Base-by-base conservation (phyloP, 176 grass and related monocot species). In the Saccharum spontaneum region DNA sequence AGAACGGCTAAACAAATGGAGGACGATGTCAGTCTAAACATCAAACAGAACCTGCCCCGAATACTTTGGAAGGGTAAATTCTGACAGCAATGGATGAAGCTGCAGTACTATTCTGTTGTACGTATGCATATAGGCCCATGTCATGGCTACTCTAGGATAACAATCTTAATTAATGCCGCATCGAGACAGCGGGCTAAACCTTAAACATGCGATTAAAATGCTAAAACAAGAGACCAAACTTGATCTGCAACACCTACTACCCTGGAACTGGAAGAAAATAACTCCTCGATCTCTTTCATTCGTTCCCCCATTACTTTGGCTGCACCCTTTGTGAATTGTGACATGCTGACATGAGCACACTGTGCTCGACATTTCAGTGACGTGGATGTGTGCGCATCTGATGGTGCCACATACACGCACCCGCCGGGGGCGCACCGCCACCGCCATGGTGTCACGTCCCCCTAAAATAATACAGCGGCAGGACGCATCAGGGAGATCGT, bases 91-190 rank as follows among this genome's bases (percentile, higher is more conserved):
- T 18, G 39, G 26, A 39, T 23, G 55, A 48, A 69, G 20, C 84
- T 70, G 49, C 13, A 44, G 69, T 84, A 36, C 75, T 87, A 28
- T 75, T 68, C 84, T 10, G 60, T 59, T 69, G 69, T 43, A 46
- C 33, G 45, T 71, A 37, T 76, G 7, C 2, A 31, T 76, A 3
- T 79, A 87, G 69, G 69, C 64, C 76, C 76, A 83, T 81, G 73
- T 81, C 81, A 72, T 84, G 71, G 81, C 40, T 87, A 80, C 80
- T 26, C 6, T 17, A 80, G 39, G 81, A 87, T 87, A 91, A 80
- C 75, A 63, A 70, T 84, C 33, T 88, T 65, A 67, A 76, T 86
- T 24, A 14, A 18, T 10, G 37, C 16, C 46, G 11, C 9, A 7
- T 24, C 57, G 49, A 33, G 69, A 78, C 72, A 82, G 34, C n/a